phyloP scores from a whole-genome alignment of 352 stramenopile species.

The Phytophthora pisi region DNA sequence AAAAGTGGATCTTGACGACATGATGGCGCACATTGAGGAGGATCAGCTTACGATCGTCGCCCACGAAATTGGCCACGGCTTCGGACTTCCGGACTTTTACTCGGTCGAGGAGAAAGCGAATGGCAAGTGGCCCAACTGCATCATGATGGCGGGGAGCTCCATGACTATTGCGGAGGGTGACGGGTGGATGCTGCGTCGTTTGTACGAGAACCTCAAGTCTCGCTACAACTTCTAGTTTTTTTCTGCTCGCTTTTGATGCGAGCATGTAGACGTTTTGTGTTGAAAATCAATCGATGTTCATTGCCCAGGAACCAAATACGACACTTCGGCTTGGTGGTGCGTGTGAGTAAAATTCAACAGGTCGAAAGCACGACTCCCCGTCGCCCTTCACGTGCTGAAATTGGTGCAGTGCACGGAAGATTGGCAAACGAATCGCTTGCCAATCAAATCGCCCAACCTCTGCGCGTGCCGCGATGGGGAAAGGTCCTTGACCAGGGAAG shows the following conservation, averaged over 20 bases:
- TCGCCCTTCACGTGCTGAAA: too few species aligned
- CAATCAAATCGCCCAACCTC: constrained; percentile 18
- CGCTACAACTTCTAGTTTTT: too few species aligned
- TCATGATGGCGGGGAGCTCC: neutral
- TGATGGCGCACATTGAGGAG: constrained; percentile 33
- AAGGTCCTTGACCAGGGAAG: neutral
- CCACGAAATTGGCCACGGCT: constrained; percentile 40
- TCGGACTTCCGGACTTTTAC: constrained; percentile 29
- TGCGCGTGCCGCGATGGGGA: neutral
- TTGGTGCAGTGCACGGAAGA: neutral
- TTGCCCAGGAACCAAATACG: too few species aligned
- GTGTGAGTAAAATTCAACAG: too few species aligned
- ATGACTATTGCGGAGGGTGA: neutral
- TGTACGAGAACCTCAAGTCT: constrained; percentile 8
- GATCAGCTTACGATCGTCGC: constrained; percentile 31
- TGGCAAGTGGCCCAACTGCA: neutral
- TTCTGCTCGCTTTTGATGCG: too few species aligned
- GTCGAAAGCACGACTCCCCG: too few species aligned
- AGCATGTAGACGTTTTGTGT: too few species aligned
- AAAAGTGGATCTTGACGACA: constrained; percentile 35
- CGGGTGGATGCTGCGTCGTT: constrained; percentile 38
- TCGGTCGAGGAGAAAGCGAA: neutral
- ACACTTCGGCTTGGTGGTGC: too few species aligned
- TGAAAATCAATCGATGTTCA: too few species aligned
- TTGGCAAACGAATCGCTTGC: neutral